These are phyloP conservation scores for Fusarium papillatum DNA, from an alignment of 2,329 filamentous ascomycete genomes.

Conservation along the genomic window DNA sequence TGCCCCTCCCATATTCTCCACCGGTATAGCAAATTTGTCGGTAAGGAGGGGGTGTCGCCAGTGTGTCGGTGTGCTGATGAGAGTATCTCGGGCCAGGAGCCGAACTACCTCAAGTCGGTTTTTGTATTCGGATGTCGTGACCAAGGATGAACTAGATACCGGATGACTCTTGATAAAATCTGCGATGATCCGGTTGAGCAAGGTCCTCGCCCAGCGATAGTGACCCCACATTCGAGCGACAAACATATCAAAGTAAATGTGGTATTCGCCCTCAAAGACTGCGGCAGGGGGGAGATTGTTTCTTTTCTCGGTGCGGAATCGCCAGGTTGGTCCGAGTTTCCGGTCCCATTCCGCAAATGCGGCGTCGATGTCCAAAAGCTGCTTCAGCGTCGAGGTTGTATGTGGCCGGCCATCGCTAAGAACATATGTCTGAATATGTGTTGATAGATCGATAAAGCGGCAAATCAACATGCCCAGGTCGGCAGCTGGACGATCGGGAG, in stretches of 20 bases:
- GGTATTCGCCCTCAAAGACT: conserved; percentile 66
- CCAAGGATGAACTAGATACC: conserved; percentile 49
- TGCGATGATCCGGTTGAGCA: conserved; percentile 65
- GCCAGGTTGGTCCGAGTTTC: conserved; percentile 51
- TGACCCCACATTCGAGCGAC: conserved; percentile 70
- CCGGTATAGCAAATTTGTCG: conserved; percentile 50
- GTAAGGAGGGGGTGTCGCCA: conserved; percentile 64
- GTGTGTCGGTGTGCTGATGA: conserved; percentile 62
- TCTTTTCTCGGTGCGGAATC: conserved; percentile 50
- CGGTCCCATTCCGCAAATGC: conserved; percentile 56
- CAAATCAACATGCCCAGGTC: conserved; percentile 57
- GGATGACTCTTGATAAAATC: conserved; percentile 55
- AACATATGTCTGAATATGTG: conserved; percentile 49
- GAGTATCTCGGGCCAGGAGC: conserved; percentile 57
- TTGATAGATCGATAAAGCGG: conserved; percentile 55
- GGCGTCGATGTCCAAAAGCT: conserved; percentile 56
- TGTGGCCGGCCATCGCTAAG: conserved; percentile 54
- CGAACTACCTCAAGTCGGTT: conserved; percentile 51
- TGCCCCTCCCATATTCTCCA: conserved; percentile 53
- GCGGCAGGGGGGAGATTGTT: conserved; percentile 53
- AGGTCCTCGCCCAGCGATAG: conserved; percentile 70
- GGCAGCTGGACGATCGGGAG: conserved; percentile 54
- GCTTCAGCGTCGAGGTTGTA: conserved; percentile 52
- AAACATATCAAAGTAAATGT: conserved; percentile 68
- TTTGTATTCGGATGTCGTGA: conserved; percentile 47